These are phyloP conservation scores for Fusarium caatingaense DNA, from an alignment of 2,329 filamentous ascomycete genomes.

Conservation along the genomic window DNA sequence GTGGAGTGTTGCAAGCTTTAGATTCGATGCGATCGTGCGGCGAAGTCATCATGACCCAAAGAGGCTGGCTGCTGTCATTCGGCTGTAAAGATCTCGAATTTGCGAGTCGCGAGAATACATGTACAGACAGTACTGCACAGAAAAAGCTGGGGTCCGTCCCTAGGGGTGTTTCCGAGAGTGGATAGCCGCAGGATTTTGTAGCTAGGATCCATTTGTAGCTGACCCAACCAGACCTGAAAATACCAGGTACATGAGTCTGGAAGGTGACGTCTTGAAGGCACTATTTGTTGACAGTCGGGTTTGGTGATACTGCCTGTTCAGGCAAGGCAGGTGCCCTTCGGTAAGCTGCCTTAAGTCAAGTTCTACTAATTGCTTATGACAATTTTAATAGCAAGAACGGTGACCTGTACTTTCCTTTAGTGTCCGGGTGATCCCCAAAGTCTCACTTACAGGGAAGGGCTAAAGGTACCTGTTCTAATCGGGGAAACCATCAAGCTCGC, in stretches of 20 bases:
- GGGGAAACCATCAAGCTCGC: conserved; percentile 17
- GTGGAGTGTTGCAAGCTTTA: conserved; percentile 2
- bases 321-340: conserved; percentile 6
- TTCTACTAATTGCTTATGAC: background rate
- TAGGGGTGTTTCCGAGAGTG: conserved; percentile 26
- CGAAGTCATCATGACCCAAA: conserved; percentile 19
- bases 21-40: conserved; percentile 23
- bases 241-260: conserved; percentile 26
- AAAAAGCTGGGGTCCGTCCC: conserved; percentile 29
- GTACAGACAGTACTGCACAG: background rate
- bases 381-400: background rate
- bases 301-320: conserved; percentile 20
- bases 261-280: conserved; percentile 33
- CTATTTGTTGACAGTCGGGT: background rate
- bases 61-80: conserved; percentile 12
- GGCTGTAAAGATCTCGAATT: conserved; percentile 14
- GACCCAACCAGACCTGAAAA: background rate
- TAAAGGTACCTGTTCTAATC: conserved; percentile 4
- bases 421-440: background rate
- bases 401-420: background rate
- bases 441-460: conserved; percentile 11
- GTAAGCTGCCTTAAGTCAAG: background rate
- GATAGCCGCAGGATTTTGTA: conserved; percentile 22
- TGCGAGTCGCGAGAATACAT: conserved; percentile 4
- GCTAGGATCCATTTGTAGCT: conserved; percentile 15